These are phyloP conservation scores for Talaromyces thailandensis DNA, from an alignment of 495 filamentous ascomycete species.

Conservation along the genomic window DNA sequence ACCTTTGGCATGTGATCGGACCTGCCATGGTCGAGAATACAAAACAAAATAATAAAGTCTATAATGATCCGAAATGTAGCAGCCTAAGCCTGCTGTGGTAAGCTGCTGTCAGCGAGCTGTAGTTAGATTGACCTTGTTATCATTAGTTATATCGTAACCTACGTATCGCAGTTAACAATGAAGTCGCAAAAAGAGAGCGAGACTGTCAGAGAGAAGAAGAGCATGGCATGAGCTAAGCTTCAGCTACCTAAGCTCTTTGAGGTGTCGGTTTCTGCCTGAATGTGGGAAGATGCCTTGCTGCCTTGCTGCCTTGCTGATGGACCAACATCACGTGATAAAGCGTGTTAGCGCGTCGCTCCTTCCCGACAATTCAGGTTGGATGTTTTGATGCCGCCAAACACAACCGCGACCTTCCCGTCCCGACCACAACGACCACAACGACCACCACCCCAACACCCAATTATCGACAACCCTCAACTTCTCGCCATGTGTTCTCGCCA, in stretches of 20 bases:
- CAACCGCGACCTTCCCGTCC: background rate
- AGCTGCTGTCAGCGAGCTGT: background rate
- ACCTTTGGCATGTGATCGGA: background rate
- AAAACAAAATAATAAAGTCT: background rate
- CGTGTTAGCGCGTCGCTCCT: slow-evolving; percentile 6
- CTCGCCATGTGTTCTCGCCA: background rate
- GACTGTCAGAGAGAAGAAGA: background rate
- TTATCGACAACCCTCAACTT: background rate
- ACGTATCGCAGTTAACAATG: background rate
- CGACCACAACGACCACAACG: background rate
- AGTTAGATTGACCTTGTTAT: background rate
- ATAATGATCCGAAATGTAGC: background rate
- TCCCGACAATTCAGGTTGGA: background rate
- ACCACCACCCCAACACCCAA: background rate
- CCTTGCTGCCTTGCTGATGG: too few species aligned
- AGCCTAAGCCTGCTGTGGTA: background rate
- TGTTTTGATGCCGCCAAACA: slow-evolving; percentile 7
- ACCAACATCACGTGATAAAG: background rate
- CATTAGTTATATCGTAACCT: background rate
- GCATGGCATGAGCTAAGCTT: background rate
- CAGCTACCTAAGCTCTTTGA: background rate
- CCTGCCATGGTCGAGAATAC: background rate
- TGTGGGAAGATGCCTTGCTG: too few species aligned
- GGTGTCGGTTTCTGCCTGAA: background rate
- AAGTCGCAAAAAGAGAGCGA: background rate